Conservation (phyloP, 1,284 basidiomycete species). For the Amylostereum chailletii region DNA sequence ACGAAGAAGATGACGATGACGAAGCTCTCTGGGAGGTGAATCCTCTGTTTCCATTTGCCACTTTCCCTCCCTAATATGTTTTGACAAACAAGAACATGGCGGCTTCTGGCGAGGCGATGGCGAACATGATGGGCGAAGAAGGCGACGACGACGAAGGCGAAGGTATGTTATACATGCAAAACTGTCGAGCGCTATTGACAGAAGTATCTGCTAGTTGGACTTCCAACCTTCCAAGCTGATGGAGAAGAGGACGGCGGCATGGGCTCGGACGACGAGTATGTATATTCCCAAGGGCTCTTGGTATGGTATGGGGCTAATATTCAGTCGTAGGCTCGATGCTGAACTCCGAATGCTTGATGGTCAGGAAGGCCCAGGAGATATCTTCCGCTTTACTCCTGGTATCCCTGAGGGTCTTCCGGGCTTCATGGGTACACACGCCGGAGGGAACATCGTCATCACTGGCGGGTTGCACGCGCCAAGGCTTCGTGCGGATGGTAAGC, state of each 20-base stretch:
- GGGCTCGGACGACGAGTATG: conserved; percentile 66
- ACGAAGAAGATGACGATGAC: conserved; percentile 37
- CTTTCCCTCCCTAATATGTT: conserved; percentile 4
- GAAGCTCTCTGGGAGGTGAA: conserved; percentile 72
- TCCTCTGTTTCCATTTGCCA: conserved; percentile 1
- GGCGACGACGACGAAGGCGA: conserved; percentile 31
- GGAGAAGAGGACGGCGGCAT: conserved; percentile 49
- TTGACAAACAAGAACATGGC: conserved; percentile 37
- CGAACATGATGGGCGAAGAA: conserved; percentile 35
- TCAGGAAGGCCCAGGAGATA: conserved; percentile 33
- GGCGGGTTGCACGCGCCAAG: conserved; percentile 32
- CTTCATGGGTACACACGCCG: conserved; percentile 16
- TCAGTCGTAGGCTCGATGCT: conserved; percentile 32
- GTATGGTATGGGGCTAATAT: conserved; percentile 10
- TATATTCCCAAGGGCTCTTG: conserved; percentile 12
- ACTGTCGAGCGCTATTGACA: too few species aligned
- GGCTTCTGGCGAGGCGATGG: conserved; percentile 27
- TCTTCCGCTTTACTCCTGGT: conserved; percentile 35
- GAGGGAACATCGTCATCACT: conserved; percentile 43
- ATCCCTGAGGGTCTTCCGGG: too few species aligned
- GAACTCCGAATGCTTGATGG: conserved; percentile 41
- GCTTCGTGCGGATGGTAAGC: conserved; percentile 41
- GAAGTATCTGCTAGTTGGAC: conserved; percentile 4
- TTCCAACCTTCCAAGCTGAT: conserved; percentile 14
- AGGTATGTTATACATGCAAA: conserved; percentile 17